Evolutionary conservation across 768 basidiomycete species (phyloP).

Genomic region (Auriscalpium vulgare): DNA sequence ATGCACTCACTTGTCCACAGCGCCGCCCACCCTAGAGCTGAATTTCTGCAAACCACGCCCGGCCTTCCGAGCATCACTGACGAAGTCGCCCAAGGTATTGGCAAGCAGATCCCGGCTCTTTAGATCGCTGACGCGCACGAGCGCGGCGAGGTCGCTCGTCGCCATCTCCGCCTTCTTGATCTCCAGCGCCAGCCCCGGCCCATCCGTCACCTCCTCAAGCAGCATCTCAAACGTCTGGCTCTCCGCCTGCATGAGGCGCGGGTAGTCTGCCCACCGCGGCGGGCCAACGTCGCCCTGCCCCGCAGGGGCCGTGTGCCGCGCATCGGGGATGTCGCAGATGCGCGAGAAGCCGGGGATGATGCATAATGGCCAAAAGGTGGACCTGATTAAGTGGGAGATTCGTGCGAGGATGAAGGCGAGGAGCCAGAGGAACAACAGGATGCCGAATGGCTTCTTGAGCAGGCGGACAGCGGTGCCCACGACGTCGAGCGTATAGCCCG

Average conservation of each 20-base stretch:
- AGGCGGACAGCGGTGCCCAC: constrained; percentile 37
- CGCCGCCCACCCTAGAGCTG: constrained; percentile 59
- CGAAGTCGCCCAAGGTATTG: constrained; percentile 43
- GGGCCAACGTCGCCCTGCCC: neutral
- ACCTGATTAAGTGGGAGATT: constrained; percentile 36
- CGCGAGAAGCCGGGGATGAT: constrained; percentile 54
- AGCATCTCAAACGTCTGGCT: constrained; percentile 56
- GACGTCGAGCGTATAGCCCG: constrained; percentile 41
- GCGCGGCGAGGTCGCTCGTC: constrained; percentile 53
- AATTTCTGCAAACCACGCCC: constrained; percentile 55
- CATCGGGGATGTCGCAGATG: constrained; percentile 21
- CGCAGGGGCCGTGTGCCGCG: constrained; percentile 5
- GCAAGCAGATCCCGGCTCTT: constrained; percentile 51
- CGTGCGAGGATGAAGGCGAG: constrained; percentile 36
- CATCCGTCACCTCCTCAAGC: constrained; percentile 48
- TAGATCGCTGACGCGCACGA: constrained; percentile 58
- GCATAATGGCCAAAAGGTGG: constrained; percentile 51
- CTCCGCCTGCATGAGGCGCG: constrained; percentile 51
- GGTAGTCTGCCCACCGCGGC: constrained; percentile 38
- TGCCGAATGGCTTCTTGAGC: constrained; percentile 47
- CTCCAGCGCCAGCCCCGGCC: constrained; percentile 53
- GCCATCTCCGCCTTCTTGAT: constrained; percentile 77
- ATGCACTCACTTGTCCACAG: constrained; percentile 58
- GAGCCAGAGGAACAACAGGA: constrained; percentile 45
- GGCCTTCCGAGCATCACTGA: constrained; percentile 51